Base-by-base conservation (phyloP, 2,329 filamentous ascomycete species). In the Rutstroemia sp. region DNA sequence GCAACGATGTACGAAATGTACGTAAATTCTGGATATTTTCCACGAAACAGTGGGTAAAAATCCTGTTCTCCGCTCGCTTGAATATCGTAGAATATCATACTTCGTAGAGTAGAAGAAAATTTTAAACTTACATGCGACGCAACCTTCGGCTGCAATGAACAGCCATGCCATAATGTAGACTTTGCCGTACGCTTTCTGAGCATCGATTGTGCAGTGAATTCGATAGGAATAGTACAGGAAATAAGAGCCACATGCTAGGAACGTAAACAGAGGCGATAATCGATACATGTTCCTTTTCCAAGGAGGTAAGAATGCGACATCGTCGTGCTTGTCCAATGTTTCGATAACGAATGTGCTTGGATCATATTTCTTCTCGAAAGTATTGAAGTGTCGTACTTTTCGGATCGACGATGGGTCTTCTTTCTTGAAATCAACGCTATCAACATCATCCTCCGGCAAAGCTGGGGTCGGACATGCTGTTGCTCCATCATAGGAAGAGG, bases 81-180 rank as follows among this genome's bases (percentile, higher is more conserved):
- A 44, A 14, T 3, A 37, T 14, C 30, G 30, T 34, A 34, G 30
- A 34, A 34, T 34, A 12, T 34, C 30, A 34, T 34, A 2, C 9
- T 10, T 12, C 9, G 10, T 12, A 9, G 30, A 9, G 30, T 34
- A 7, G 17, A 34, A 34, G 14, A 9, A 30, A 4, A 8, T 5
- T 2, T 17, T 38, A 27, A 25, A 65, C 60, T 47, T 56, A 65
- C 61, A 65, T 5, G 78, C 76, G 7, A 77, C 73, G n/a, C 72
- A 70, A 41, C 80, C 66, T 63, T 83, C 80, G 56, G 82, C 73
- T 23, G 70, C 76, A 54, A 83, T 78, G 61, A 83, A 83, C 6
- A 81, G 64, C 80, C 80, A 83, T 2, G 80, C 80, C 46, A 76
- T 74, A 4, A 73, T 70, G 58, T 76, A 83, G 2, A 70, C 70